Base-by-base conservation (phyloP, 805 yeast species). In the Candida quercuum region DNA sequence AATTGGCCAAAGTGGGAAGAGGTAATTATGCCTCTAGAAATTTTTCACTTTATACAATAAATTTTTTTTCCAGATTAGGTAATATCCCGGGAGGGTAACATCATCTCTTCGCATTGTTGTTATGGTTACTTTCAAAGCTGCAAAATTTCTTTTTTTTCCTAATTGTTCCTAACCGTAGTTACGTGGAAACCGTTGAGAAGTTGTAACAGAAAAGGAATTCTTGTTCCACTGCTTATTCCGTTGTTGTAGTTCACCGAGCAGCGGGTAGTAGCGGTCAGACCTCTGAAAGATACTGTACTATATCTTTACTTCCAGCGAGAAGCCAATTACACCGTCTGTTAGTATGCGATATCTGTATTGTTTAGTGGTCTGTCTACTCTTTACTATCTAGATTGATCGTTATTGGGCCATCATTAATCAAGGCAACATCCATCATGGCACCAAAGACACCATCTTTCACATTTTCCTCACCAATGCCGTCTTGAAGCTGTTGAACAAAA, bases 351-450 rank as follows among this genome's bases (percentile, higher is more conserved):
- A n/a, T n/a, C n/a, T 22, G 24, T 8, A 22, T 22, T 22, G 24
- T 11, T n/a, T n/a, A n/a, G n/a, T n/a, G 15, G 10, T 21, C 25
- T 32, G 17, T 18, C 38, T 38, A 51, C 8, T 51, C 54, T 23
- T 47, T 45, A 11, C 91, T 82, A 55, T 89, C 96, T 64, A 83
- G 73, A 16, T 81, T 73, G 23, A 91, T 81, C 0, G 98, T 91
- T 1, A 86, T 87, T 0, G 98, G 98, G 1, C 98, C 98, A 51
- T 91, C 97, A 53, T 93, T 93, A 12, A 81, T 77, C 42, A 91
- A 60, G 1, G 73, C 72, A 13, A 94, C 96, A 45, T 86, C 95
- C 99, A 93, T 93, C 96, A 91, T 86, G 10, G 91, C 98, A 0
- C 98, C 99, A 57, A 93, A 93, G 38, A 76, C 68, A 3, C 99